Percentiles rank a stretch among this genome's conserved stretches.
Conservation (phyloP, 768 basidiomycete genomes). For the Pisolithus marmoratus region DNA sequence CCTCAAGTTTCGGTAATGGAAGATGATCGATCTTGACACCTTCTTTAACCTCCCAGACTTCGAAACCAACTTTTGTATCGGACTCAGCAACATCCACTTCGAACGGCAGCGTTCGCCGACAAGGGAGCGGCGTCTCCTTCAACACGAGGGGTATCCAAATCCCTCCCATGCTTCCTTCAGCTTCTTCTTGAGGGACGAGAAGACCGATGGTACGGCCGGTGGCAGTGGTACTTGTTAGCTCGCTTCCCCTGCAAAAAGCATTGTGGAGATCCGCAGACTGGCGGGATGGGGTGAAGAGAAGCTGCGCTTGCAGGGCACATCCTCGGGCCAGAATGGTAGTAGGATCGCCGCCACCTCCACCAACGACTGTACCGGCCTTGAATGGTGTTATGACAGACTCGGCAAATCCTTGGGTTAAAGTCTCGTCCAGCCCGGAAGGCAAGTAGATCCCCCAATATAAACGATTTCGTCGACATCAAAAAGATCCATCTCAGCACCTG, state of each 20-base stretch:
- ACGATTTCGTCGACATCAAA: conserved; percentile 74
- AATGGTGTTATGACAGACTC: conserved; percentile 65
- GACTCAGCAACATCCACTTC: conserved; percentile 46
- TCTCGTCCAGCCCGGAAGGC: conserved; percentile 67
- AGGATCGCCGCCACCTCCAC: conserved; percentile 71
- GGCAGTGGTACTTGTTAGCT: conserved; percentile 43
- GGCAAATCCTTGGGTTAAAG: conserved; percentile 45
- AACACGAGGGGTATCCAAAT: conserved; percentile 60
- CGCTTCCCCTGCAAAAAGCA: conserved; percentile 42
- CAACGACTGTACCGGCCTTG: conserved; percentile 57
- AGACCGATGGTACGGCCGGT: conserved; percentile 61
- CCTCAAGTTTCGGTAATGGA: conserved; percentile 39
- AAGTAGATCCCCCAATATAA: conserved; percentile 72
- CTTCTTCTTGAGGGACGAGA: conserved; percentile 49
- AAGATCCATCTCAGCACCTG: conserved; percentile 47
- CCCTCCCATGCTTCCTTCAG: conserved; percentile 44
- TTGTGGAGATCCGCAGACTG: conserved; percentile 45
- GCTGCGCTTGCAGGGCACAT: conserved; percentile 67
- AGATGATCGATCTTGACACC: conserved; percentile 58
- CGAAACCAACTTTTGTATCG: conserved; percentile 44
- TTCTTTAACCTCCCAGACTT: conserved; percentile 76
- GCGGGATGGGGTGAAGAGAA: conserved; percentile 45
- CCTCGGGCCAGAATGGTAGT: conserved; percentile 73
- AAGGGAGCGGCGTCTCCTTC: conserved; percentile 70
- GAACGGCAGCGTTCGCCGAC: conserved; percentile 52